These are phyloP conservation scores for Candida jianshihensis DNA, from an alignment of 805 yeast genomes.

Conservation along the genomic window DNA sequence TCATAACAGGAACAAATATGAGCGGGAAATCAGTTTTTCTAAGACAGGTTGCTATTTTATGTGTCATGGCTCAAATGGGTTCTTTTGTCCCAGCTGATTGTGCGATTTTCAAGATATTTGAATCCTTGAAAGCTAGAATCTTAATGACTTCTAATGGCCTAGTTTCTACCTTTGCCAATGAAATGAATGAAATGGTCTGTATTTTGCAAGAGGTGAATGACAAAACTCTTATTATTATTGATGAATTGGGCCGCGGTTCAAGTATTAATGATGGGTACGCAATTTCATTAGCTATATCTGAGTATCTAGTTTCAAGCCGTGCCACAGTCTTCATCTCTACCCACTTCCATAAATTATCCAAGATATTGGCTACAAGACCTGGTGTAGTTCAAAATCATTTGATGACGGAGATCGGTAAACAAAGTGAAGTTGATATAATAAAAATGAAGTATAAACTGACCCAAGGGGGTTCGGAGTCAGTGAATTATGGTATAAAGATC, in stretches of 20 bases:
- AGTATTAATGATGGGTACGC: conserved; percentile 46
- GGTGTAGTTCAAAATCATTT: conserved; percentile 33
- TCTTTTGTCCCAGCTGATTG: conserved; percentile 40
- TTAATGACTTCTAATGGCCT: conserved; percentile 10
- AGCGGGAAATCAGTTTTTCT: conserved; percentile 58
- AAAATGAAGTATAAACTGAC: conserved; percentile 26
- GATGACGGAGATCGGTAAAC: conserved; percentile 19
- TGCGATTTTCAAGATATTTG: conserved; percentile 35
- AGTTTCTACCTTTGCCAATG: conserved; percentile 37
- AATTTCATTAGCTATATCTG: conserved; percentile 38
- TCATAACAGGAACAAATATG: conserved; percentile 57
- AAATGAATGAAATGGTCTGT: conserved; percentile 42
- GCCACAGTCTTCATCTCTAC: conserved; percentile 35
- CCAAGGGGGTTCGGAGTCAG: conserved; percentile 17
- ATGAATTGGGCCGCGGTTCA: conserved; percentile 52
- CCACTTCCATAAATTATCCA: conserved; percentile 37
- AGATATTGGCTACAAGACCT: conserved; percentile 24
- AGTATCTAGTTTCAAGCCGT: conserved; percentile 24
- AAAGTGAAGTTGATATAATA: conserved; percentile 12
- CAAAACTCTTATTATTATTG: conserved; percentile 36
- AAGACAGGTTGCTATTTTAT: conserved; percentile 41
- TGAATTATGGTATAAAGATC: conserved; percentile 27
- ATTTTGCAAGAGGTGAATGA: conserved; percentile 30
- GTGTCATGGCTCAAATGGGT: conserved; percentile 53
- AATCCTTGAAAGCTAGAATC: conserved; percentile 31